These are phyloP conservation scores for Filosporella fistucella DNA, from an alignment of 495 filamentous ascomycete genomes.

Conservation along the genomic window DNA sequence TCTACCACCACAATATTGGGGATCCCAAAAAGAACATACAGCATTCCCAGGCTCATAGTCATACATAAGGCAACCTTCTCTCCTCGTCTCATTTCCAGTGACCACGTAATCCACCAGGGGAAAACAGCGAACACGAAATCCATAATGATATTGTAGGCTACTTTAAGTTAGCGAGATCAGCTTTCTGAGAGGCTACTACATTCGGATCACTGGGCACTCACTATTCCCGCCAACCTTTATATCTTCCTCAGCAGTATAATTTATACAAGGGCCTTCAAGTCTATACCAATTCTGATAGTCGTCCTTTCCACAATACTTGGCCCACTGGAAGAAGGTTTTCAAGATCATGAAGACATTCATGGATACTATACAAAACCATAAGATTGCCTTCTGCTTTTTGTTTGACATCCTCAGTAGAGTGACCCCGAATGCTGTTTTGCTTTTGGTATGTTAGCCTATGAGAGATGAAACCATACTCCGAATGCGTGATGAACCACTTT, in stretches of 20 bases:
- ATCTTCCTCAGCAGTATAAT: background rate
- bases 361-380: conserved; percentile 3
- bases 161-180: conserved; percentile 12
- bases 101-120: conserved; percentile 39
- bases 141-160: conserved; percentile 35
- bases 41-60: conserved; percentile 38
- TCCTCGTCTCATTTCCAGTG: conserved; percentile 32
- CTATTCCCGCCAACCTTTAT: conserved; percentile 3
- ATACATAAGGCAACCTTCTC: conserved; percentile 37
- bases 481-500: too few species aligned
- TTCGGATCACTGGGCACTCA: background rate
- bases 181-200: background rate
- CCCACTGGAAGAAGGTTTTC: conserved; percentile 5
- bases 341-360: conserved; percentile 5
- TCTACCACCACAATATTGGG: too few species aligned
- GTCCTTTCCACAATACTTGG: background rate
- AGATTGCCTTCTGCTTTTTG: background rate
- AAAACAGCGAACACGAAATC: conserved; percentile 41
- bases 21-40: conserved; percentile 26
- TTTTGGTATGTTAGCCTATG: too few species aligned
- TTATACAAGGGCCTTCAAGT: background rate
- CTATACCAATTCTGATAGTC: conserved; percentile 3
- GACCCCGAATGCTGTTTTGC: conserved; percentile 2
- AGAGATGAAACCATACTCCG: too few species aligned
- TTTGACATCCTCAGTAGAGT: conserved; percentile 3